phyloP scores from a whole-genome alignment of 148 eudicot genomes.

The Cornus suecica region DNA sequence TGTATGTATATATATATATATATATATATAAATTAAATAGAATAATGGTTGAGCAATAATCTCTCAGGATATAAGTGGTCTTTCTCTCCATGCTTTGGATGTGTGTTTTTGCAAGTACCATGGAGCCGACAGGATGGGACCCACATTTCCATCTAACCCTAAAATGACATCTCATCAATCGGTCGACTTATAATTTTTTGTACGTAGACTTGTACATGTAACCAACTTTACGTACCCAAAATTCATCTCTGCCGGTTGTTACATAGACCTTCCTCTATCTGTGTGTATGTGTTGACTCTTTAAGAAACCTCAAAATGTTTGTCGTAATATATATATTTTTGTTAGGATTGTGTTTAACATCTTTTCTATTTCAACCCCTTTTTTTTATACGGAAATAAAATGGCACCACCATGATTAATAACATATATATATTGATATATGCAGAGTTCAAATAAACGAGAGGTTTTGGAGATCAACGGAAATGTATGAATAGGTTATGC shows the following conservation, averaged over 20 bases:
- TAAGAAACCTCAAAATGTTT: too few species aligned
- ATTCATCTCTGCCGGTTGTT: neutral
- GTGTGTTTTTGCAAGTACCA: constrained; percentile 2
- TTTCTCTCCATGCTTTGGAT: neutral
- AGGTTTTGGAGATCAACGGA: too few species aligned
- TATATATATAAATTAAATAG: neutral
- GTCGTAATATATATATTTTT: too few species aligned
- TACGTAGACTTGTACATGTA: constrained; percentile 34
- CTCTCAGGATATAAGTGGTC: neutral
- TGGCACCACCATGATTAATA: too few species aligned
- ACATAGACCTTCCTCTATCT: neutral
- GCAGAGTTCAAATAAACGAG: too few species aligned
- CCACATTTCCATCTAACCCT: constrained; percentile 40
- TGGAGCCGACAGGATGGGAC: constrained; percentile 15
- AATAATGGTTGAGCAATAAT: neutral
- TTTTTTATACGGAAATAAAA: too few species aligned
- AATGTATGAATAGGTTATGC: too few species aligned
- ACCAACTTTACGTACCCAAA: constrained; percentile 27
- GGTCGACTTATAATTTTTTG: constrained; percentile 9
- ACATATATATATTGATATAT: too few species aligned
- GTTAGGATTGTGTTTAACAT: too few species aligned
- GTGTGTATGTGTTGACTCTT: too few species aligned
- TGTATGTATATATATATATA: neutral
- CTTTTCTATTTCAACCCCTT: too few species aligned
- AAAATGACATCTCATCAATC: constrained; percentile 38